Evolutionary conservation across 108 stramenopile genomes (phyloP), one percentile per base, ranked within the genome.

Genomic region (Thalassiosira profunda): DNA sequence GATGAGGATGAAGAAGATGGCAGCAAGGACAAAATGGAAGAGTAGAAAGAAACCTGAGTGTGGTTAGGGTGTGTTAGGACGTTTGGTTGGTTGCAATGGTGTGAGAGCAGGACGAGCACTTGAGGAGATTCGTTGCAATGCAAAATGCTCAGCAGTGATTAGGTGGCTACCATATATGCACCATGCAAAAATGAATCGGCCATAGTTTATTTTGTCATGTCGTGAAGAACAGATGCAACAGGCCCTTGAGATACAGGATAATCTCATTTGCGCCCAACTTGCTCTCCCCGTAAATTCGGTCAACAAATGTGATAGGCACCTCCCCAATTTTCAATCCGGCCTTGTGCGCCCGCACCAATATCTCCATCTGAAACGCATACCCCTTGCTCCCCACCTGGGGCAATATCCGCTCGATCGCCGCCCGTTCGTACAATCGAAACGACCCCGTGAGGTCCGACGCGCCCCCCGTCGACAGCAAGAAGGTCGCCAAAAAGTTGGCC

Each of bases 321-420:
- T 99, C 98, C 34, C 63, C 93, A 17, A 99, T 80, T 33, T 51
- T 74, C 65, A 92, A 91, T 14, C 96, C 96, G 25, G 73, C 82
- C 20, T 89, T 79, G 45, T 83, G 79, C 25, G 97, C 93, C 55
- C 95, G 70, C 11, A 98, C 93, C 37, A 98, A 74, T 55, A 98
- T 97, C 69, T 99, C 98, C 99, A 99, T 99, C 68, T 99, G 98
- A 73, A 99, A 99, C 23, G 98, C 98, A 79, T 99, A 99, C 15
- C 98, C 98, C 56, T 84, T 96, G 56, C 88, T 88, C 35, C 73
- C 73, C 10, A 98, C 89, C 38, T 82, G 56, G 12, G 92, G 90
- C 52, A 99, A 82, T 43, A 99, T 89, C 38, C 80, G 57, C 68
- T 96, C 91, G 53, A 99, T 70, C 1, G 93, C 96, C 12, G 63